These are phyloP conservation scores for Russula emetica DNA, from an alignment of 768 basidiomycete genomes.

Conservation along the genomic window DNA sequence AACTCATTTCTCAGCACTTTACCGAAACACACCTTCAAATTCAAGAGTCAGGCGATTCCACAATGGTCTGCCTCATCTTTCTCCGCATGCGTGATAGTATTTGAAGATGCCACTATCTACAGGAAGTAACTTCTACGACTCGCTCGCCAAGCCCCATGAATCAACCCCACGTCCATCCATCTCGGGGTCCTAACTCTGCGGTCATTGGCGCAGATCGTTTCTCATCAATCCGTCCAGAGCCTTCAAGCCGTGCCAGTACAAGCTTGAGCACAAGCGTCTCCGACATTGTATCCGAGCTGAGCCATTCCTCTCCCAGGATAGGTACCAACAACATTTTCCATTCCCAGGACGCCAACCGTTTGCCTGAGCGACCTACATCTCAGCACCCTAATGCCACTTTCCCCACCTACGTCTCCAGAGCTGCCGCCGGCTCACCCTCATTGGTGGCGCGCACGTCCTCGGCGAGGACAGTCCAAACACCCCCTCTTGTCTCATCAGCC, in stretches of 20 bases:
- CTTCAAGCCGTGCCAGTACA: slow-evolving; percentile 13
- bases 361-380: not conserved
- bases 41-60: slow-evolving; percentile 8
- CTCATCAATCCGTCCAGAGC: not conserved
- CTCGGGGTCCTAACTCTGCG: not conserved
- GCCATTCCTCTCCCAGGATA: not conserved
- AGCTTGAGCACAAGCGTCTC: slow-evolving; percentile 9
- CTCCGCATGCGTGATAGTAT: not conserved
- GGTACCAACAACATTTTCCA: not conserved
- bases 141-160: slow-evolving; percentile 13
- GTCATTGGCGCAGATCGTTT: slow-evolving; percentile 3
- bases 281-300: slow-evolving; percentile 7
- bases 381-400: slow-evolving; percentile 1
- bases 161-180: not conserved
- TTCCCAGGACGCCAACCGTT: not conserved
- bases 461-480: not conserved
- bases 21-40: slow-evolving; percentile 19
- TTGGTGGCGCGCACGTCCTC: not conserved
- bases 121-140: slow-evolving; percentile 2
- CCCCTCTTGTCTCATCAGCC: not conserved
- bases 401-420: not conserved
- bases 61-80: slow-evolving; percentile 1
- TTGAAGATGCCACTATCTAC: not conserved
- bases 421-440: not conserved
- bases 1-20: slow-evolving; percentile 16